phyloP scores from a whole-genome alignment of 352 stramenopile genomes.

The Bremia lactucae region DNA sequence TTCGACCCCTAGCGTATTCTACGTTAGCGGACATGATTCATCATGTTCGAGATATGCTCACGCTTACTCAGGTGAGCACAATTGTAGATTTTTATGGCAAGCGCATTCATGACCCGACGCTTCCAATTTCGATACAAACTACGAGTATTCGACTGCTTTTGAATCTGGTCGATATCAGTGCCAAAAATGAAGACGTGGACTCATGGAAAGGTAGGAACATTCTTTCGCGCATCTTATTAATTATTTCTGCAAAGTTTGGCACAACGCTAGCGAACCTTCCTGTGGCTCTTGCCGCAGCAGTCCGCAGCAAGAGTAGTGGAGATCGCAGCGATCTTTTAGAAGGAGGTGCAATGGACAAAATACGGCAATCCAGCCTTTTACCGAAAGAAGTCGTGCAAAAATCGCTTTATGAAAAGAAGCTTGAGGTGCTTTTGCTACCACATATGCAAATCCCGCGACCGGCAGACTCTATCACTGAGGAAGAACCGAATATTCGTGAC shows the following conservation, averaged over 20 bases:
- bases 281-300: slow-evolving; percentile 42
- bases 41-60: slow-evolving; percentile 92
- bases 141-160: slow-evolving; percentile 92
- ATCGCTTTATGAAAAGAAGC: slow-evolving; percentile 59
- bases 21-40: slow-evolving; percentile 97
- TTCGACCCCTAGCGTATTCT: slow-evolving; percentile 93
- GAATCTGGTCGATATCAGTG: slow-evolving; percentile 95
- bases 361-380: slow-evolving; percentile 68
- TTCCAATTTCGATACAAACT: slow-evolving; percentile 93
- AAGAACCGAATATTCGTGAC: slow-evolving; percentile 79
- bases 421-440: slow-evolving; percentile 51
- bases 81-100: slow-evolving; percentile 92
- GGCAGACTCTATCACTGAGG: slow-evolving; percentile 49
- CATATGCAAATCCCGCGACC: slow-evolving; percentile 36
- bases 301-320: slow-evolving; percentile 26
- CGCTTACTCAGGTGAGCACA: slow-evolving; percentile 88
- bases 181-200: slow-evolving; percentile 89
- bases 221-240: slow-evolving; percentile 85
- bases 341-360: slow-evolving; percentile 83
- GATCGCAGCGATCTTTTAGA: slow-evolving; percentile 66
- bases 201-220: slow-evolving; percentile 84
- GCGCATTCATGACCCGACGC: slow-evolving; percentile 86
- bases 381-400: slow-evolving; percentile 43
- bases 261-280: slow-evolving; percentile 76
- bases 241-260: slow-evolving; percentile 91